Evolutionary conservation across 108 stramenopile genomes (phyloP).

Genomic region (Epithemia pelagica): DNA sequence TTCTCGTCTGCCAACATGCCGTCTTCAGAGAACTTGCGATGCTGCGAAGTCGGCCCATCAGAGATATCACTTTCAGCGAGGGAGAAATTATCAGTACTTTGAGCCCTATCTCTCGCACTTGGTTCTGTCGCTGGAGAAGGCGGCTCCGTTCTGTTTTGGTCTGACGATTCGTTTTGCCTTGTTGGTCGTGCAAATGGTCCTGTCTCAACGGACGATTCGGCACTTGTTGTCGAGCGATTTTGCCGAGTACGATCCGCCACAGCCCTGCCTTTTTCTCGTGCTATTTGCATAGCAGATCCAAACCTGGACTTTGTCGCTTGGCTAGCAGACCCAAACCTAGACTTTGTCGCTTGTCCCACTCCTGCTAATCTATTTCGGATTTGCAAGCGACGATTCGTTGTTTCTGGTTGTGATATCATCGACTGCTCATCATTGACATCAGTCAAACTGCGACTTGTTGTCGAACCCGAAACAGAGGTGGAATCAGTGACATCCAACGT

Average conservation of each 20-base stretch:
- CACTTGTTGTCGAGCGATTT: background rate
- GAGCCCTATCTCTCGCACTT: background rate
- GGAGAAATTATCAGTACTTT: background rate
- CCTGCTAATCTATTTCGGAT: slow-evolving; percentile 26
- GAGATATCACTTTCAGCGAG: background rate
- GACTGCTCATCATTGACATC: background rate
- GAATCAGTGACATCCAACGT: too few relatives aligned
- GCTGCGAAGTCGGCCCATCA: background rate
- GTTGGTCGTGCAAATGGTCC: too few relatives aligned
- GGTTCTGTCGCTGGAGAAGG: too few relatives aligned
- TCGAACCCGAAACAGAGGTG: too few relatives aligned
- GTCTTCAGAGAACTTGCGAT: background rate
- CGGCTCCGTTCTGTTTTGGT: too few relatives aligned
- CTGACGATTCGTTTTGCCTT: too few relatives aligned
- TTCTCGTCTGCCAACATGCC: background rate
- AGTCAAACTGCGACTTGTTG: too few relatives aligned
- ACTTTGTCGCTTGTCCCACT: slow-evolving; percentile 18
- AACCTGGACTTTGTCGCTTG: slow-evolving; percentile 16
- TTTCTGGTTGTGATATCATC: background rate
- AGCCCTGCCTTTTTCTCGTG: slow-evolving; percentile 22
- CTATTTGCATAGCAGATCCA: slow-evolving; percentile 34
- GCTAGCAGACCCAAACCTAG: slow-evolving; percentile 13
- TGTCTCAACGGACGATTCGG: too few relatives aligned
- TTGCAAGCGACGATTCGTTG: slow-evolving; percentile 7
- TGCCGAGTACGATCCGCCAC: background rate